A percentile compares a stretch with the other conserved stretches of the same genome.
Evolutionary conservation across 352 stramenopile genomes (phyloP).

Genomic region (Phytophthora hibernalis): DNA sequence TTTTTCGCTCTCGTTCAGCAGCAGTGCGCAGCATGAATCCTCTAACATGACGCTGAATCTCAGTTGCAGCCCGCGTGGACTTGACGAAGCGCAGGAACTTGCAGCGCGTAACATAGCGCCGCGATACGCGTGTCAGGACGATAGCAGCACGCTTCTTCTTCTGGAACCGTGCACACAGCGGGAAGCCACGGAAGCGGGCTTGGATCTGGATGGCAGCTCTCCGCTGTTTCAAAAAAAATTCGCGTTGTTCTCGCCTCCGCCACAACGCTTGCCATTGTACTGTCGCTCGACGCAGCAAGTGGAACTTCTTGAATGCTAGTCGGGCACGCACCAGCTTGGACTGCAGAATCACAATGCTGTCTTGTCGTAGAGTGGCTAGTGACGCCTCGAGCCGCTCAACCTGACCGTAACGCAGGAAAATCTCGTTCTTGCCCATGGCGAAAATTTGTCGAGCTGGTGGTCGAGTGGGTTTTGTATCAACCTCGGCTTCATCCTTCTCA

Average conservation of each 20-base stretch:
- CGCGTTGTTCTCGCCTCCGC: conserved; percentile 46
- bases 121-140: conserved; percentile 41
- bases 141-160: conserved; percentile 41
- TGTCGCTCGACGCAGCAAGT: conserved; percentile 43
- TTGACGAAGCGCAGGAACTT: conserved; percentile 46
- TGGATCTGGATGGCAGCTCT: conserved; percentile 39
- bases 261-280: conserved; percentile 59
- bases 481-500: conserved; percentile 30
- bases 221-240: conserved; percentile 50
- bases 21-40: conserved; percentile 70
- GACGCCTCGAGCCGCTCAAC: conserved; percentile 74
- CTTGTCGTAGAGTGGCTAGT: conserved; percentile 44
- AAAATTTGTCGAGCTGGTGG: conserved; percentile 46
- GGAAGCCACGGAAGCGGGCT: conserved; percentile 43
- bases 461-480: conserved; percentile 2
- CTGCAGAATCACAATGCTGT: conserved; percentile 60
- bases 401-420: conserved; percentile 84
- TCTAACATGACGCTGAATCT: conserved; percentile 56
- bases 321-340: conserved; percentile 57
- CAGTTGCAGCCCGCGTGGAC: conserved; percentile 42
- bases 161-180: conserved; percentile 35
- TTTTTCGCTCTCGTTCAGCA: conserved; percentile 64
- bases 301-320: conserved; percentile 50
- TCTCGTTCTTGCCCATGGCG: conserved; percentile 72
- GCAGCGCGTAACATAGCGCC: conserved; percentile 56